A percentile compares a stretch with the other conserved stretches of the same genome.
Conservation (phyloP, 2,329 filamentous ascomycete species). For the Penicillium sp. region DNA sequence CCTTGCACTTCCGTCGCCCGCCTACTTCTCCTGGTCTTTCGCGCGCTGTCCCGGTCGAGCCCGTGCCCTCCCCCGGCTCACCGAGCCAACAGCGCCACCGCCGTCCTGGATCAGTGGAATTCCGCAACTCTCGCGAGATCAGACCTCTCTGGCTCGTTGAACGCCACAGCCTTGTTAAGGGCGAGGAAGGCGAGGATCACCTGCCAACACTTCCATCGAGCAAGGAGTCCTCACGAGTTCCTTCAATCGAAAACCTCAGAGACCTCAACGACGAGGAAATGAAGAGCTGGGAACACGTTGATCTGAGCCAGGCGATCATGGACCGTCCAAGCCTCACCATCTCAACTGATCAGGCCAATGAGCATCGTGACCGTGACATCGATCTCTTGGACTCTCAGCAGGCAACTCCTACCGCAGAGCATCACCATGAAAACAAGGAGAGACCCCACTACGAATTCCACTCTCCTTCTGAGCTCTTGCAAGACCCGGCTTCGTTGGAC, state of each 20-base stretch:
- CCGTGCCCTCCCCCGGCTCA: constrained; percentile 43
- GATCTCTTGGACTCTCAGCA: constrained; percentile 65
- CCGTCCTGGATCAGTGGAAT: constrained; percentile 55
- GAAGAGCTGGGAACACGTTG: constrained; percentile 33
- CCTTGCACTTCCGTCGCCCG: constrained; percentile 57
- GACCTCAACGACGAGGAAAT: constrained; percentile 27
- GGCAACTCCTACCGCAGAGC: constrained; percentile 67
- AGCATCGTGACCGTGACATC: constrained; percentile 32
- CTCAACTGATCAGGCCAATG: constrained; percentile 36
- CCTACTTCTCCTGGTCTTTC: constrained; percentile 48
- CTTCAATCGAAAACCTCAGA: constrained; percentile 48
- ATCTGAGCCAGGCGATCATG: constrained; percentile 26
- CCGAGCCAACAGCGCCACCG: constrained; percentile 48
- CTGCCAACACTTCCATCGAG: constrained; percentile 56
- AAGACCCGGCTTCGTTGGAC: constrained; percentile 34
- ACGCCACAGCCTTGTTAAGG: constrained; percentile 52
- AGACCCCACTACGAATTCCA: constrained; percentile 50
- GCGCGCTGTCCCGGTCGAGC: constrained; percentile 44
- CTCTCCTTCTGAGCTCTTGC: constrained; percentile 49
- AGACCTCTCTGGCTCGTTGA: constrained; percentile 83
- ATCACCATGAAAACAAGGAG: constrained; percentile 45
- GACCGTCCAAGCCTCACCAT: constrained; percentile 30
- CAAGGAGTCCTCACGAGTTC: constrained; percentile 49
- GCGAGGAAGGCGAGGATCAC: constrained; percentile 43
- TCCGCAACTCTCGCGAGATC: constrained; percentile 64